These are phyloP conservation scores for Brassica nigra DNA, from an alignment of 345 rosid genomes.

Conservation along the genomic window DNA sequence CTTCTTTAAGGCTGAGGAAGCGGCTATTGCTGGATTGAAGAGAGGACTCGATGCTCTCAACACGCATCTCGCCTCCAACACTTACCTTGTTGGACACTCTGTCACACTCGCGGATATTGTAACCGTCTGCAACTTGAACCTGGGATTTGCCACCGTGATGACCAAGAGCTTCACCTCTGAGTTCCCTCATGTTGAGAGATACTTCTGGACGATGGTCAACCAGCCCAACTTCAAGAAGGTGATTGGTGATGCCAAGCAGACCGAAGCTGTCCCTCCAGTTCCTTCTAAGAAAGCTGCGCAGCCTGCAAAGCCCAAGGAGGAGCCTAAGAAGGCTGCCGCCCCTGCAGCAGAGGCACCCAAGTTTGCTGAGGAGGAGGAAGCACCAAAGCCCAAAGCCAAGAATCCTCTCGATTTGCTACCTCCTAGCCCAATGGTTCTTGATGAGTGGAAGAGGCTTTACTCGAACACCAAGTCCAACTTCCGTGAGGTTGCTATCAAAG, in stretches of 20 bases:
- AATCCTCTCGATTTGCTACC: conserved; percentile 92
- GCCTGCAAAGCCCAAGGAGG: conserved; percentile 41
- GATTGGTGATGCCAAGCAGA: conserved; percentile 74
- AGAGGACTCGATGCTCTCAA: conserved; percentile 57
- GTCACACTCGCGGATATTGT: conserved; percentile 89
- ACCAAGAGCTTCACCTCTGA: conserved; percentile 75
- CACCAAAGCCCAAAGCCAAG: conserved; percentile 61
- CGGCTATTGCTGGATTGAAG: conserved; percentile 38
- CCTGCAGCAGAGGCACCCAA: conserved; percentile 40
- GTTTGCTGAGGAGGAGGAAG: conserved; percentile 40
- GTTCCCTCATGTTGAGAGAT: conserved; percentile 89
- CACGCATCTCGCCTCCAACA: conserved; percentile 63
- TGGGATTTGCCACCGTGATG: conserved; percentile 55
- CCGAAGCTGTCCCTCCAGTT: conserved; percentile 55
- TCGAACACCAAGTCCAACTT: conserved; percentile 92
- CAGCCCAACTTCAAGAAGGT: conserved; percentile 82
- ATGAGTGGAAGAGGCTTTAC: conserved; percentile 99
- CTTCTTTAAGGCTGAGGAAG: conserved; percentile 39
- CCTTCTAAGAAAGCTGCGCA: conserved; percentile 37
- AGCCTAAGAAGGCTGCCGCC: conserved; percentile 38
- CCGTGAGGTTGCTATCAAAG: conserved; percentile 96
- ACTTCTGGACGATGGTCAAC: conserved; percentile 89
- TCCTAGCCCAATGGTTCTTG: conserved; percentile 86
- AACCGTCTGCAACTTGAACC: conserved; percentile 57
- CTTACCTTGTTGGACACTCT: conserved; percentile 83